Evolutionary conservation across 306 rosid genomes (phyloP).

Genomic region (Pterocarpus macrocarpus): DNA sequence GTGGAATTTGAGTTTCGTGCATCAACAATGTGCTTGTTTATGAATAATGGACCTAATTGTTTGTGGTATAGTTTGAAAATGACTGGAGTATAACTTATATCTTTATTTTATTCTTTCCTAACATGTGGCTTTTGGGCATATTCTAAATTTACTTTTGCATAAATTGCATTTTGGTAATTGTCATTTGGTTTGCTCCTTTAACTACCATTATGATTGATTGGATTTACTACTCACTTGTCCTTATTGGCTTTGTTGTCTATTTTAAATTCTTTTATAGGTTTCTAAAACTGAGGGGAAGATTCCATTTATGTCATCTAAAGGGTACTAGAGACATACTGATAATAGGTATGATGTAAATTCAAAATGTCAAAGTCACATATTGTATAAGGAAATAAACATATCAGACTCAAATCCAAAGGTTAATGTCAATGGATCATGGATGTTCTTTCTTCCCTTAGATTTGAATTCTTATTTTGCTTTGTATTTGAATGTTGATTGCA

Average conservation of each 20-base stretch:
- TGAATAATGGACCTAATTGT: constrained; percentile 10
- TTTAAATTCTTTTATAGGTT: constrained; percentile 56
- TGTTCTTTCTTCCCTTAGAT: neutral
- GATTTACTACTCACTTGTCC: constrained; percentile 18
- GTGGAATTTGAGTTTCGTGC: constrained; percentile 16
- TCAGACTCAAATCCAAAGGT: constrained; percentile 54
- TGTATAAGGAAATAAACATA: constrained; percentile 59
- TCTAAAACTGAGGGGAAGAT: constrained; percentile 73
- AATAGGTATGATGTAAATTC: constrained; percentile 82
- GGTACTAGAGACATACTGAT: constrained; percentile 55
- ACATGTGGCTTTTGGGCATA: constrained; percentile 20
- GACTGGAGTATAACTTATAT: neutral
- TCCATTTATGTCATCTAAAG: constrained; percentile 74
- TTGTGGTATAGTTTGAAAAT: constrained; percentile 29
- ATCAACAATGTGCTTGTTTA: neutral
- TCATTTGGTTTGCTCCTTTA: constrained; percentile 23
- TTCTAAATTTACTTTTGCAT: constrained; percentile 6
- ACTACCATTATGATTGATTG: constrained; percentile 13
- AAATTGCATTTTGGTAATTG: constrained; percentile 13
- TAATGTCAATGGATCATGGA: constrained; percentile 36
- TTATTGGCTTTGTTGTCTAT: constrained; percentile 9
- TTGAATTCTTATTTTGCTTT: constrained; percentile 11
- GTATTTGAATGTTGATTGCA: constrained; percentile 55
- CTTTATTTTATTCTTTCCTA: constrained; percentile 11
- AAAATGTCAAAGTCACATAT: constrained; percentile 49